Evolutionary conservation across 805 yeast genomes (phyloP), one percentile per base, ranked within the genome.

Genomic region (Wickerhamomyces mucosus): DNA sequence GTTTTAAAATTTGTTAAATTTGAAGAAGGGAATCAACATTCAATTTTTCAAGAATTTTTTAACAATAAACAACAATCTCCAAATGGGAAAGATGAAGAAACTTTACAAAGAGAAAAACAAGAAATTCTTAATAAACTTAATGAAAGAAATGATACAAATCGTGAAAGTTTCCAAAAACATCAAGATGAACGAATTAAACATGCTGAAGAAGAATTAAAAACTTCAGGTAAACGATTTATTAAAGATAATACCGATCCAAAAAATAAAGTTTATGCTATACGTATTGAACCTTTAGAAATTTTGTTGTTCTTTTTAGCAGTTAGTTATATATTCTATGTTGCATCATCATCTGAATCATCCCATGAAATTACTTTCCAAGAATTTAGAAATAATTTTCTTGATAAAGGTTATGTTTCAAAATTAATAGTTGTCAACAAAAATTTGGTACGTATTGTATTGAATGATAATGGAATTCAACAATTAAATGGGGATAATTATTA

Each of bases 351-450:
- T 7, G 60, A 51, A 21, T 53, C 54, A n/a, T 46, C 53, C 6
- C 56, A 58, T 33, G 86, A 83, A 48, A 65, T 89, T 37, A 76
- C 96, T 3, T 92, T 86, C 79, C 97, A 92, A 60, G 95, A 89
- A 50, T 89, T 92, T 61, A 70, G 84, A 26, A 63, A 77, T 5
- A 66, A 76, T 28, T 78, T 77, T 47, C 64, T 92, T 38, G 82
- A 79, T 39, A 81, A 76, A 45, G 86, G 86, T 5, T 65, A 74
- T 26, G 99, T 92, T 11, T 67, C 75, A 28, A 73, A 70, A 41
- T 63, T 92, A 32, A 57, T 75, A 14, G 88, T 92, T 7, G 75
- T 84, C 19, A 89, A 92, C 60, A 79, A 80, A 46, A 63, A 72
- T 10, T 67, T 68, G 29, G 98, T 85, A 7, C 69, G 78, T 33